Evolutionary conservation across 108 stramenopile genomes (phyloP).

Genomic region (Aureococcus anophagefferens): DNA sequence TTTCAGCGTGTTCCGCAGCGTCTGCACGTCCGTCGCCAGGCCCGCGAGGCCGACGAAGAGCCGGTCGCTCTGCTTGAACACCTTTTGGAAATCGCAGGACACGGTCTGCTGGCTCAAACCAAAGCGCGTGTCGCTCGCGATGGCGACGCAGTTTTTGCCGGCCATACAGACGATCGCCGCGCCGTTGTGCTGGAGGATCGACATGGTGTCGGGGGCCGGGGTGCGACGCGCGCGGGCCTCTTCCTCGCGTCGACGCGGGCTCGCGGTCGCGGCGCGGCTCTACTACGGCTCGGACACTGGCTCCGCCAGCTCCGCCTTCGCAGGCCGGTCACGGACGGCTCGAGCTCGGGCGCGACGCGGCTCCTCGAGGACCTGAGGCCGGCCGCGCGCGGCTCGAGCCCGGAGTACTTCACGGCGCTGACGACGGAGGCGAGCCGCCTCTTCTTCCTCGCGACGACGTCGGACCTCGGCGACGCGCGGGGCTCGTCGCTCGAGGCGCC

Average conservation of each 20-base stretch:
- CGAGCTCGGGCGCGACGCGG: slow-evolving; percentile 12
- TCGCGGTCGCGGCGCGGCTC: too few species aligned
- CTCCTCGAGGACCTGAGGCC: slow-evolving; percentile 11
- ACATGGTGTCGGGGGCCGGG: slow-evolving; percentile 40
- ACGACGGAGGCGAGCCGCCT: not conserved
- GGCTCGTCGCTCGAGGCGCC: not conserved
- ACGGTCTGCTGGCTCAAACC: slow-evolving; percentile 88
- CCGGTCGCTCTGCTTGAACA: slow-evolving; percentile 83
- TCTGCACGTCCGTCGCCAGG: slow-evolving; percentile 90
- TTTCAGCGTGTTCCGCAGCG: slow-evolving; percentile 35
- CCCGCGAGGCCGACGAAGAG: slow-evolving; percentile 89
- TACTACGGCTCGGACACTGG: too few species aligned
- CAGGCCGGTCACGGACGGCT: slow-evolving; percentile 28
- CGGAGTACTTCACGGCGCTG: slow-evolving; percentile 15
- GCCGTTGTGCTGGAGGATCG: slow-evolving; percentile 97
- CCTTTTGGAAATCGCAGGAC: slow-evolving; percentile 80
- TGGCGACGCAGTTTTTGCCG: slow-evolving; percentile 96
- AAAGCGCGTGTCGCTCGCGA: slow-evolving; percentile 85
- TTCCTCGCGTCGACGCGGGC: too few species aligned
- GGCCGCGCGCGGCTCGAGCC: slow-evolving; percentile 14
- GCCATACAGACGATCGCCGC: slow-evolving; percentile 96
- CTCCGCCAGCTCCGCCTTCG: too few species aligned
- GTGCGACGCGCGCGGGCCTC: too few species aligned
- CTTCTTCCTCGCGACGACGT: slow-evolving; percentile 12
- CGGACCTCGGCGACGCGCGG: slow-evolving; percentile 2